Evolutionary conservation across 768 basidiomycete genomes (phyloP).

Genomic region (Leccinum subgranulosum): DNA sequence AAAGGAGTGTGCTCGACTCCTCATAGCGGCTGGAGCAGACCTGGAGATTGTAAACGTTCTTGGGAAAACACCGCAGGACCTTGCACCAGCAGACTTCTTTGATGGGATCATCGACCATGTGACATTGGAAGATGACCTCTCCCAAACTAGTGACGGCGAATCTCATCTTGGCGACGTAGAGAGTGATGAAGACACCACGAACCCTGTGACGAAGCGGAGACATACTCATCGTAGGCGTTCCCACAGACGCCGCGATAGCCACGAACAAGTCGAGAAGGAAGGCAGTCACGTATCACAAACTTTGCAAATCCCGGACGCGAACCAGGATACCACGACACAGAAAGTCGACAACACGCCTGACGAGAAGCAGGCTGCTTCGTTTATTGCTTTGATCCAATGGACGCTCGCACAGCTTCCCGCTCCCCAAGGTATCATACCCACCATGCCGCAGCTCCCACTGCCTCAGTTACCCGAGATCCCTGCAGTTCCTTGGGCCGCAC

Average conservation of each 20-base stretch:
- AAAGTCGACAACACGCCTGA: constrained; percentile 20
- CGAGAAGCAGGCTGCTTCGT: constrained; percentile 42
- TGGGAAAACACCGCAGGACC: constrained; percentile 69
- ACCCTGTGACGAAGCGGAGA: constrained; percentile 28
- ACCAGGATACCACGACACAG: constrained; percentile 22
- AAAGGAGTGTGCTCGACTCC: constrained; percentile 55
- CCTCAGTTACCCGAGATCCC: constrained; percentile 70
- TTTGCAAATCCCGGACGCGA: constrained; percentile 1
- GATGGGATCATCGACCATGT: constrained; percentile 29
- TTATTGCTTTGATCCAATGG: constrained; percentile 74
- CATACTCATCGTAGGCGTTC: constrained; percentile 33
- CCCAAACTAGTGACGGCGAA: constrained; percentile 42
- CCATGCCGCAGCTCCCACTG: constrained; percentile 44
- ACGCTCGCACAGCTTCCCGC: constrained; percentile 60
- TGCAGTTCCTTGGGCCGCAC: constrained; percentile 55
- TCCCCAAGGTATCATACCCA: constrained; percentile 56
- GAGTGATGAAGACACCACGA: constrained; percentile 53
- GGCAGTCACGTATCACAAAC: background rate
- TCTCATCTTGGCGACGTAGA: constrained; percentile 69
- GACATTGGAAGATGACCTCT: constrained; percentile 23
- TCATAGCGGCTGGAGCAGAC: constrained; percentile 82
- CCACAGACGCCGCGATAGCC: constrained; percentile 13
- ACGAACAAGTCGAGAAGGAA: constrained; percentile 12
- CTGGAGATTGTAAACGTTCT: constrained; percentile 67
- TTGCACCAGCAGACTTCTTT: constrained; percentile 47